Evolutionary conservation across 257 asterid species (phyloP).

Genomic region (Linaria vulgaris): DNA sequence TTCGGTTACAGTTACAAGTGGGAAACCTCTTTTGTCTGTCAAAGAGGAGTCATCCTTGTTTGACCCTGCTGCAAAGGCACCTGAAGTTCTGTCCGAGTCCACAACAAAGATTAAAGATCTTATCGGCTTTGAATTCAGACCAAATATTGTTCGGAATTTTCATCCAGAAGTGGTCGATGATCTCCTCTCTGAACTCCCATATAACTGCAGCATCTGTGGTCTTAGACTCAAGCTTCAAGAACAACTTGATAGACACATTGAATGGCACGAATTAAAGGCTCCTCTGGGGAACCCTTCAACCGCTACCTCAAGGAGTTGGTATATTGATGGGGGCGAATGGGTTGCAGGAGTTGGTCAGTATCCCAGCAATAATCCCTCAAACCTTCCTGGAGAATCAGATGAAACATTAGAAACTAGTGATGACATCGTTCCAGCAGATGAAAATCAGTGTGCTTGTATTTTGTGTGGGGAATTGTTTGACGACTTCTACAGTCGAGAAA

Average conservation of each 20-base stretch:
- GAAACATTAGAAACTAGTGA: conserved; percentile 38
- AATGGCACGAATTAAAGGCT: conserved; percentile 62
- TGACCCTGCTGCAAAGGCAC: conserved; percentile 29
- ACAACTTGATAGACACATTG: conserved; percentile 70
- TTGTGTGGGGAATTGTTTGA: conserved; percentile 85
- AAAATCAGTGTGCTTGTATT: conserved; percentile 73
- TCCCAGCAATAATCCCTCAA: conserved; percentile 33
- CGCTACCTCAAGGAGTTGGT: conserved; percentile 66
- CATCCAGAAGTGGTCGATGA: conserved; percentile 62
- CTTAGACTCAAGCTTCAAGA: conserved; percentile 57
- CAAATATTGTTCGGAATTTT: conserved; percentile 54
- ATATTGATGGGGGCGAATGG: conserved; percentile 51
- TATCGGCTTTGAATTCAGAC: conserved; percentile 68
- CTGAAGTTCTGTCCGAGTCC: conserved; percentile 36
- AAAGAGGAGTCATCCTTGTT: conserved; percentile 32
- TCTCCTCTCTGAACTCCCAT: conserved; percentile 61
- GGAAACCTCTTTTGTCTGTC: conserved; percentile 34
- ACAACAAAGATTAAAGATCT: conserved; percentile 40
- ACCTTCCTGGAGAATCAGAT: conserved; percentile 34
- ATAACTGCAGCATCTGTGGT: conserved; percentile 64
- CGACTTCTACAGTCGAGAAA: conserved; percentile 59
- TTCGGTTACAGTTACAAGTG: conserved; percentile 36
- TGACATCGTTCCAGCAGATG: conserved; percentile 83
- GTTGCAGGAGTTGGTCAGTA: conserved; percentile 37
- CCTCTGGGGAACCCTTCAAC: conserved; percentile 34